Evolutionary conservation across 2,329 filamentous ascomycete genomes (phyloP).

Genomic region (Scolecobasidium constrictum): DNA sequence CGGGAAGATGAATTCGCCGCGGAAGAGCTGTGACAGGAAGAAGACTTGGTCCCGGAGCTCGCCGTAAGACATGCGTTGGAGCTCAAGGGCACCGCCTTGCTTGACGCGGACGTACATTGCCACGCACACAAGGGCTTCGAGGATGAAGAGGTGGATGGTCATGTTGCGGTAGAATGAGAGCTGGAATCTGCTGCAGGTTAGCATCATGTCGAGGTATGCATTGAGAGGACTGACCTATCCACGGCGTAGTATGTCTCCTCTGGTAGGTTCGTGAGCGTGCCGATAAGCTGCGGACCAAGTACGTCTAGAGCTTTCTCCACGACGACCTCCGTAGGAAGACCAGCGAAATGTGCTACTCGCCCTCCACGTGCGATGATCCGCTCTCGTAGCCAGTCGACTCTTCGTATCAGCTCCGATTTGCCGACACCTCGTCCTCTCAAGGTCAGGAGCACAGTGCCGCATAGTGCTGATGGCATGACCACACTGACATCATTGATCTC

Average conservation of each 20-base stretch:
- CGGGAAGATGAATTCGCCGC: slow-evolving; percentile 94
- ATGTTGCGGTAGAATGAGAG: slow-evolving; percentile 98
- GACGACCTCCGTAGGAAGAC: slow-evolving; percentile 65
- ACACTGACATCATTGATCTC: slow-evolving; percentile 96
- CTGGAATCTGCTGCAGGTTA: slow-evolving; percentile 53
- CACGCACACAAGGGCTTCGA: slow-evolving; percentile 79
- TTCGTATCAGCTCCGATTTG: slow-evolving; percentile 69
- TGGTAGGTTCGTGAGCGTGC: slow-evolving; percentile 63
- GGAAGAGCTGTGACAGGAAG: slow-evolving; percentile 84
- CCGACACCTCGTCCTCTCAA: slow-evolving; percentile 86
- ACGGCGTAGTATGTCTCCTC: slow-evolving; percentile 93
- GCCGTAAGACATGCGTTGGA: slow-evolving; percentile 66
- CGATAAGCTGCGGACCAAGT: slow-evolving; percentile 79
- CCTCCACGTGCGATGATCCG: slow-evolving; percentile 79
- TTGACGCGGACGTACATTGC: slow-evolving; percentile 89
- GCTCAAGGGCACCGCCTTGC: slow-evolving; percentile 70
- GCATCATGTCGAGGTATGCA: background rate
- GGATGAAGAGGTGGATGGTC: slow-evolving; percentile 97
- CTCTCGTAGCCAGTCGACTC: slow-evolving; percentile 81
- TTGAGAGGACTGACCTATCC: slow-evolving; percentile 46
- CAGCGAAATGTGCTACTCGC: slow-evolving; percentile 85
- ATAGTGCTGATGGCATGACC: slow-evolving; percentile 94
- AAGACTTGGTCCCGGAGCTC: slow-evolving; percentile 69
- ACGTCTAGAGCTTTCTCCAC: slow-evolving; percentile 87
- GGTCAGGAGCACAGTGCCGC: slow-evolving; percentile 86